Percentiles rank a stretch among this genome's conserved stretches.
phyloP scores from a whole-genome alignment of 805 yeast species.

The Nakazawaea sp. region DNA sequence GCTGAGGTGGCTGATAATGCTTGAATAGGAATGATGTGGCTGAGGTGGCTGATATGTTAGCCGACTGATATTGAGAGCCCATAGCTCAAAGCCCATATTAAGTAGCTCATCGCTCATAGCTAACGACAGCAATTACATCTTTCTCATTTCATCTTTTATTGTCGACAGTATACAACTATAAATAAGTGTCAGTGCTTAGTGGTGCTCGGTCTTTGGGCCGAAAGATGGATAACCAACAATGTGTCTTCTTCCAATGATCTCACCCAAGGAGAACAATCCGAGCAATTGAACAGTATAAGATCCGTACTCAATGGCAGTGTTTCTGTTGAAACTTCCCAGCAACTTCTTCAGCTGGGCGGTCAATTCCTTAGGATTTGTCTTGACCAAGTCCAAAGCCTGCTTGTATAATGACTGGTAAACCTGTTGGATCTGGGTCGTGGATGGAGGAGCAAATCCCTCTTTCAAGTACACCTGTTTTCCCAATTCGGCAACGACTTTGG shows the following conservation, averaged over 20 bases:
- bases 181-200: conserved; percentile 12
- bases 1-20: too few species aligned
- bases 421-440: conserved; percentile 64
- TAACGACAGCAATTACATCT: too few species aligned
- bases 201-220: conserved; percentile 38
- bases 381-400: conserved; percentile 33
- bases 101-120: too few species aligned
- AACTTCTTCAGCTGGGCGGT: conserved; percentile 37
- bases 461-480: conserved; percentile 77
- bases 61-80: not conserved
- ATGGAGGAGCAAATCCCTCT: conserved; percentile 93
- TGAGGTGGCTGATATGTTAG: too few species aligned
- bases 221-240: conserved; percentile 78
- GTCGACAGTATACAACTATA: not conserved
- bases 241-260: conserved; percentile 92
- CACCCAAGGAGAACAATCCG: conserved; percentile 93
- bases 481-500: conserved; percentile 46
- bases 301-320: conserved; percentile 56
- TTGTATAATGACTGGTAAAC: conserved; percentile 55
- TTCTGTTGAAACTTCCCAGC: conserved; percentile 36
- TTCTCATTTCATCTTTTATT: too few species aligned
- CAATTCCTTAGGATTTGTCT: conserved; percentile 53
- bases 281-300: conserved; percentile 76
- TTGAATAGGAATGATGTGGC: too few species aligned
- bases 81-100: too few species aligned